Evolutionary conservation across 139 green algal species (phyloP).

Genomic region (Limnomonas spitsbergensis): DNA sequence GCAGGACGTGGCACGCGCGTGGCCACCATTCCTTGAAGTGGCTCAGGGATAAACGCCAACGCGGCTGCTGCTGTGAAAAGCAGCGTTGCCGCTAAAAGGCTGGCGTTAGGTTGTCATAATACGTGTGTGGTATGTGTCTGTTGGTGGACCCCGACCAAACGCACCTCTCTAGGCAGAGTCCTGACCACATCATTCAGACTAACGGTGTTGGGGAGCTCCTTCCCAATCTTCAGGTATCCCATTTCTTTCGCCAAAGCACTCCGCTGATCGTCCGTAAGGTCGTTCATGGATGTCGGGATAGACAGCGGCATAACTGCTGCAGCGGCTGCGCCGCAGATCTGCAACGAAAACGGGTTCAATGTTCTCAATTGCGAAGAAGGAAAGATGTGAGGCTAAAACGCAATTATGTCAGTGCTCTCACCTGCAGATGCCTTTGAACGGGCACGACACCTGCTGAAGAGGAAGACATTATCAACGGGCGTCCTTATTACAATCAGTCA

Average conservation of each 20-base stretch:
- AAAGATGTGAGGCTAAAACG: not conserved
- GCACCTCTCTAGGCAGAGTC: slow-evolving; percentile 73
- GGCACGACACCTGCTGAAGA: not conserved
- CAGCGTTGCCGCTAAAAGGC: too few species aligned
- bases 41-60: not conserved
- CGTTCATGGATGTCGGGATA: slow-evolving; percentile 9
- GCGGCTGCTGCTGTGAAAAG: not conserved
- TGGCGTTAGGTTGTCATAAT: too few species aligned
- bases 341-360: not conserved
- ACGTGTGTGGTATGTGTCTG: too few species aligned
- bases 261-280: slow-evolving; percentile 40
- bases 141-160: too few species aligned
- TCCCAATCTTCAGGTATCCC: slow-evolving; percentile 81
- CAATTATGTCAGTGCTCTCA: not conserved
- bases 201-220: slow-evolving; percentile 78
- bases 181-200: slow-evolving; percentile 80
- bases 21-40: not conserved
- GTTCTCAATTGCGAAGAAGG: not conserved
- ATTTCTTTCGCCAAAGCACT: slow-evolving; percentile 45
- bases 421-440: not conserved
- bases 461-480: not conserved
- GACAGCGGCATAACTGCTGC: too few species aligned
- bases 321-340: not conserved
- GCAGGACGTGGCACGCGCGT: not conserved
- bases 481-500: not conserved